phyloP scores from a whole-genome alignment of 768 basidiomycete genomes.

The Porphyrellus cyaneotinctus region DNA sequence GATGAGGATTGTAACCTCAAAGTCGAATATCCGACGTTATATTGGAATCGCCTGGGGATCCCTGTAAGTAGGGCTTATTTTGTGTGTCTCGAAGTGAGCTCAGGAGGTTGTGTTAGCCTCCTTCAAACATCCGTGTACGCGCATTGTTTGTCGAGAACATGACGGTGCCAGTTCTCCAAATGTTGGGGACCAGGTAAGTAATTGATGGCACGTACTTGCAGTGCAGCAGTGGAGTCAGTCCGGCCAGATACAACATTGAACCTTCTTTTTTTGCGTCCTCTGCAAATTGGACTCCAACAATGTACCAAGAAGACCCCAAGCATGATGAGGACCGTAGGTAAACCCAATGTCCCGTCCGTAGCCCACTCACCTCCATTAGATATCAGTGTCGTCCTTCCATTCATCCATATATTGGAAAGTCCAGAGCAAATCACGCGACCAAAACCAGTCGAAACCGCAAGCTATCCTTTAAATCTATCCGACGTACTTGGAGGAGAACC shows the following conservation, averaged over 20 bases:
- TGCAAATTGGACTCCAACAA: slow-evolving; percentile 66
- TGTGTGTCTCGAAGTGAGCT: neutral
- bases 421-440: slow-evolving; percentile 19
- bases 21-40: slow-evolving; percentile 19
- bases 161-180: slow-evolving; percentile 48
- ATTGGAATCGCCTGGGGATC: slow-evolving; percentile 30
- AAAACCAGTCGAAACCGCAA: slow-evolving; percentile 12
- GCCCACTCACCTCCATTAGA: slow-evolving; percentile 33
- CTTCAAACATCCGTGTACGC: slow-evolving; percentile 40
- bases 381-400: slow-evolving; percentile 53
- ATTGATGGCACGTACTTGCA: neutral
- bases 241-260: slow-evolving; percentile 49
- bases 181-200: slow-evolving; percentile 52
- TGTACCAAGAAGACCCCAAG: slow-evolving; percentile 51
- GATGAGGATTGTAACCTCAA: neutral
- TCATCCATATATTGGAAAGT: slow-evolving; percentile 42
- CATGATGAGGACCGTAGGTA: slow-evolving; percentile 48
- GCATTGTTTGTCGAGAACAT: slow-evolving; percentile 52
- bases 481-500: neutral
- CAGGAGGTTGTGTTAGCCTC: slow-evolving; percentile 19
- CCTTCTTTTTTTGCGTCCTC: too few relatives aligned
- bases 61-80: slow-evolving; percentile 29
- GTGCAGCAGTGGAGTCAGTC: neutral
- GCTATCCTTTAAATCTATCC: neutral
- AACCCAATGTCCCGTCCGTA: slow-evolving; percentile 24